Percentiles rank a stretch among this genome's conserved stretches.
These are phyloP conservation scores for Geotrichum citri-aurantii DNA, from an alignment of 1,139 yeast genomes.

Conservation along the genomic window DNA sequence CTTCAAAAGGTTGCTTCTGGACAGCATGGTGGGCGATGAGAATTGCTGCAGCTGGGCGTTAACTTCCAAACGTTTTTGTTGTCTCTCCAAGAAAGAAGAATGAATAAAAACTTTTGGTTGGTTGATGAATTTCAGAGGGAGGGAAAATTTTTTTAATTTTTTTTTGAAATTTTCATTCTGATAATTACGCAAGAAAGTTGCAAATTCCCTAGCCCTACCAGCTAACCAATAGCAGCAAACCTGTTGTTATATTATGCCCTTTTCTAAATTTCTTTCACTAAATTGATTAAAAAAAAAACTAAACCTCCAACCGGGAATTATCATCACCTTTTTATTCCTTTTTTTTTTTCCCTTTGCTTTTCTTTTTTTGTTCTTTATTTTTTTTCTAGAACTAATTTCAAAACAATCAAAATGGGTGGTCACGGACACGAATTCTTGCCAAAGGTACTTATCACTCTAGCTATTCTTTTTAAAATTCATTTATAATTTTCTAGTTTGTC, in stretches of 20 bases:
- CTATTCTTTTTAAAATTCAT: not conserved
- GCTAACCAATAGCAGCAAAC: conserved; percentile 2
- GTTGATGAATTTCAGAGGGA: not conserved
- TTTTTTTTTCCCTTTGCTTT: not conserved
- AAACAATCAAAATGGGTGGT: conserved; percentile 13
- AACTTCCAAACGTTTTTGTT: not conserved
- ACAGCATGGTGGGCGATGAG: not conserved
- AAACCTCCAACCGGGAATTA: not conserved
- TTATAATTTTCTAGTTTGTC: not conserved
- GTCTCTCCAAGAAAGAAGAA: not conserved
- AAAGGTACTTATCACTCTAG: conserved; percentile 6
- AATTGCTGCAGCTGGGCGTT: conserved; percentile 1
- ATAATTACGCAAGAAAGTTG: conserved; percentile 6
- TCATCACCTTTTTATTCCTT: not conserved
- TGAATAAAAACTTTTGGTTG: not conserved
- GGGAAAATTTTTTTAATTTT: conserved; percentile 1
- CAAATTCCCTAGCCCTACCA: conserved; percentile 4
- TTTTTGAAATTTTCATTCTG: conserved; percentile 12
- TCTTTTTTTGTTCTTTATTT: not conserved
- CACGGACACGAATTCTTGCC: conserved; percentile 17
- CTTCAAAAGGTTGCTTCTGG: not conserved
- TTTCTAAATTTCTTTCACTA: not conserved
- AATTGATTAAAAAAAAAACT: not conserved
- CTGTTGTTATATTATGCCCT: not conserved
- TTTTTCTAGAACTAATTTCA: not conserved